Base-by-base conservation (phyloP, 108 stramenopile genomes). In the Cyclotella baltica region DNA sequence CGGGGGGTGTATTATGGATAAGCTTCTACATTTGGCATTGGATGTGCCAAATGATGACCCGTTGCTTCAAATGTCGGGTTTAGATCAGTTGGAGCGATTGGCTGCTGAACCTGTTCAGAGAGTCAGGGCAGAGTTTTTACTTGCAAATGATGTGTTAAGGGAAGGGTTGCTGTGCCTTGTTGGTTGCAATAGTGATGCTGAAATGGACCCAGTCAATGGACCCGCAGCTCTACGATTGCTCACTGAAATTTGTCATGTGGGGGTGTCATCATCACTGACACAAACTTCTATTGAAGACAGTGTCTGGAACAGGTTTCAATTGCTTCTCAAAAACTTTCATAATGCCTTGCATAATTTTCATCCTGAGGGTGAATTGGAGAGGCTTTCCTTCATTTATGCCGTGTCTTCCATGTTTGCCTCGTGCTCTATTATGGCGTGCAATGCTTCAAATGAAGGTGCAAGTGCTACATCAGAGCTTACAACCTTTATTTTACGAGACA, bases 201-300 rank as follows among this genome's bases (percentile, higher is more conserved):
- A 75, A n/a, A 47, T 68, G 43, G 79, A 80, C 40, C 50, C 79
- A 37, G 67, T 73, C 28, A 80, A 80, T 63, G 79, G 79, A 23
- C 55, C 43, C 28, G 72, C 79, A 23, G 79, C 79, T 58, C 59
- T 80, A 27, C 79, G 67, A 4, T 47, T 80, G 16, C 28, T 80
- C 28, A 68, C 79, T 18, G 79, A 73, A 73, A 80, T 80, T 48
- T 80, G 67, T 62, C 79, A 67, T 33, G 79, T 80, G 36, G 79
- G 79, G 2, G 51, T 80, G 34, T 36, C 58, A 20, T 46, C 72
- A 16, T 58, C 72, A 19, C 27, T 30, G 27, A 67, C 72, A 36
- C 35, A 37, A 4, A 19, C 57, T 31, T 47, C 37, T 0, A 67
- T 47, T 8, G 53, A 37, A 10, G 67, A 80, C 19, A 36, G 27